These are phyloP conservation scores for Coniochaeta ligniaria DNA, from an alignment of 2,329 filamentous ascomycete genomes.

Conservation along the genomic window DNA sequence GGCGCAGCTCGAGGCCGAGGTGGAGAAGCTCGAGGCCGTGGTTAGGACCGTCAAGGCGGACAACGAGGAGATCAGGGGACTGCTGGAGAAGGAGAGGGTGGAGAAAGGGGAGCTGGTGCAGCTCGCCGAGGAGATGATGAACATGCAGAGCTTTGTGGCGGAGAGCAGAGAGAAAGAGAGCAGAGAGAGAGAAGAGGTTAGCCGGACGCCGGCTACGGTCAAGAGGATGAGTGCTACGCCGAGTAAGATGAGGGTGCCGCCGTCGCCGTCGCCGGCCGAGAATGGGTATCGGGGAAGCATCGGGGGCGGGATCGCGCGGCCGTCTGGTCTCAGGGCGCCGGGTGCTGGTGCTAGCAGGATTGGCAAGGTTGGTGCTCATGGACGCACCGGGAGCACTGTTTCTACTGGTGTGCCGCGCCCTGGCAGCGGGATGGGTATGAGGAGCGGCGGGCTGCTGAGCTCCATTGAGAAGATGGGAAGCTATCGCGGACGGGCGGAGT, in stretches of 20 bases:
- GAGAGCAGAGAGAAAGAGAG: neutral
- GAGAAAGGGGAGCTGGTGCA: conserved; percentile 80
- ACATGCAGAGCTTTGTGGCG: conserved; percentile 46
- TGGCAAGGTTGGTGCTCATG: conserved; percentile 33
- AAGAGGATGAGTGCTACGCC: neutral
- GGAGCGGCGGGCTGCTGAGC: conserved; percentile 39
- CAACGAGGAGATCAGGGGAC: conserved; percentile 55
- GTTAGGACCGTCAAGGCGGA: conserved; percentile 63
- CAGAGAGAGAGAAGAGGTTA: neutral
- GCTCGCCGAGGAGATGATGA: conserved; percentile 78
- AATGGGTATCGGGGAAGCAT: conserved; percentile 43
- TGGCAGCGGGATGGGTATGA: conserved; percentile 34
- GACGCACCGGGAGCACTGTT: conserved; percentile 35
- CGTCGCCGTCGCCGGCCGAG: conserved; percentile 1
- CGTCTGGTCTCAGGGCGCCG: conserved; percentile 56
- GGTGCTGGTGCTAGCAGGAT: conserved; percentile 40
- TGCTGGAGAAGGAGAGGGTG: conserved; percentile 67
- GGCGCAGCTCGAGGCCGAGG: conserved; percentile 63
- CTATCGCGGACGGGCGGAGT: conserved; percentile 29
- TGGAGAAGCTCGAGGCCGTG: conserved; percentile 69
- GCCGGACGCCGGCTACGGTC: neutral
- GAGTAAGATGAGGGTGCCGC: neutral
- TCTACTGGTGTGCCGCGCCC: conserved; percentile 37
- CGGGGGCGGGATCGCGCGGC: conserved; percentile 25
- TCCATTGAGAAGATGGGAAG: conserved; percentile 85